These are phyloP conservation scores for Penicillium manginii DNA, from an alignment of 495 filamentous ascomycete genomes.

Conservation along the genomic window DNA sequence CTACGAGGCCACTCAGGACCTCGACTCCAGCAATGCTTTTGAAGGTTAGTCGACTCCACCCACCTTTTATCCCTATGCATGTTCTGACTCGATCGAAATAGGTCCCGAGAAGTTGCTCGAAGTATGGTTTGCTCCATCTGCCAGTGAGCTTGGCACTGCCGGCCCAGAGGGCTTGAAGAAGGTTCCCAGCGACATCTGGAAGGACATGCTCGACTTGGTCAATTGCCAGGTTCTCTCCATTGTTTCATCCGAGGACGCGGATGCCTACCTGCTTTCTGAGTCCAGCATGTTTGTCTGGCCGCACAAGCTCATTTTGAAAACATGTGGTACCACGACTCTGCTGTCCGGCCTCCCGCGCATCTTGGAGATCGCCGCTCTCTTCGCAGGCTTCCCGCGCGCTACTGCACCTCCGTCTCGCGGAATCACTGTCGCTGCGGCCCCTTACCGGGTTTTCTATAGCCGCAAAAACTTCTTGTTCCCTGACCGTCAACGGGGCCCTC, in stretches of 20 bases:
- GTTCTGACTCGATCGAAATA: constrained; percentile 32
- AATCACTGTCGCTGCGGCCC: constrained; percentile 72
- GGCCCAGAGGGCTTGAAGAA: constrained; percentile 82
- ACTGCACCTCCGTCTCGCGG: constrained; percentile 55
- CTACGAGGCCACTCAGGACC: constrained; percentile 88
- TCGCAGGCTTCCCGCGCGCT: constrained; percentile 82
- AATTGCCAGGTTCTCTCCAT: constrained; percentile 98
- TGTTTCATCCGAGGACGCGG: constrained; percentile 91
- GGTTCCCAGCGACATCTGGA: constrained; percentile 84
- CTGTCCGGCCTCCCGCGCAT: constrained; percentile 86
- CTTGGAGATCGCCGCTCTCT: constrained; percentile 83
- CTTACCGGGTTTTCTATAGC: constrained; percentile 97
- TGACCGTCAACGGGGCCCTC: constrained; percentile 89
- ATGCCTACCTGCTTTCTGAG: constrained; percentile 97
- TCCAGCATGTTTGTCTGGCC: constrained; percentile 99
- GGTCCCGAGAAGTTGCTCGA: constrained; percentile 97
- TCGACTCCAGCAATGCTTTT: constrained; percentile 96
- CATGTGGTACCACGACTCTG: constrained; percentile 95
- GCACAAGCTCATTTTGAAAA: constrained; percentile 98
- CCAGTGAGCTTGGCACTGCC: constrained; percentile 70
- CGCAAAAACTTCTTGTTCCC: constrained; percentile 98
- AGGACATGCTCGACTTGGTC: constrained; percentile 95
- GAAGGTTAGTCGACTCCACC: constrained; percentile 64
- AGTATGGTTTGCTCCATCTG: constrained; percentile 93
- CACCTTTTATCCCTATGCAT: background rate